phyloP scores from a whole-genome alignment of 202 grass and related monocot genomes.

The Saccharum hybrid region DNA sequence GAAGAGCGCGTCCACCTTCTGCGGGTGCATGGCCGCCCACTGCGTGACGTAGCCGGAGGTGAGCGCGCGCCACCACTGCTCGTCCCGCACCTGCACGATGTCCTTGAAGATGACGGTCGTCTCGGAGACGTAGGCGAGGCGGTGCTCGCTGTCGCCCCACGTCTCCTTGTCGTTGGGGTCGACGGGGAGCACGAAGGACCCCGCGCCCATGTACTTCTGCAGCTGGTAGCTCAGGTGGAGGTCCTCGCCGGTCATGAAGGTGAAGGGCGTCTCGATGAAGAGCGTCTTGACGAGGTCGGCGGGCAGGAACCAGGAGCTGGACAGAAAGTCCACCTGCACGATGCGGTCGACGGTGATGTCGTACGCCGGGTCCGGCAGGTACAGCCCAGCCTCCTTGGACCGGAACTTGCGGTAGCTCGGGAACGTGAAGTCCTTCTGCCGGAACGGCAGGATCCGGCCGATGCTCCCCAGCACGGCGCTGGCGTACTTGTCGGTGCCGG shows the following conservation, averaged over 20 bases:
- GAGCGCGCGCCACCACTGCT: conserved; percentile 95
- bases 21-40: conserved; percentile 95
- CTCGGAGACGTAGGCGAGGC: conserved; percentile 83
- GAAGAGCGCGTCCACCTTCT: conserved; percentile 92
- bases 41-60: conserved; percentile 86
- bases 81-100: conserved; percentile 83
- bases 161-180: conserved; percentile 78
- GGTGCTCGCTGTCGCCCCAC: conserved; percentile 94
- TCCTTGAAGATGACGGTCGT: conserved; percentile 98
- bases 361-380: conserved; percentile 92
- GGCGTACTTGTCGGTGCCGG: conserved; percentile 85
- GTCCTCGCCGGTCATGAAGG: conserved; percentile 95
- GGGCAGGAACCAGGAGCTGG: conserved; percentile 91
- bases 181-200: conserved; percentile 84
- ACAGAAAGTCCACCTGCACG: conserved; percentile 93
- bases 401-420: conserved; percentile 92
- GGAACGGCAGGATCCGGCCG: conserved; percentile 83
- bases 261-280: conserved; percentile 89
- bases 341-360: conserved; percentile 80
- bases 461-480: conserved; percentile 89
- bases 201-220: conserved; percentile 92
- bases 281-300: conserved; percentile 79
- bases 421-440: conserved; percentile 86
- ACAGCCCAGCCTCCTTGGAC: conserved; percentile 81
- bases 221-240: conserved; percentile 96